A percentile compares a stretch with the other conserved stretches of the same genome.
Conservation (phyloP, 2,329 filamentous ascomycete species). For the Sordariomycetes sp. region DNA sequence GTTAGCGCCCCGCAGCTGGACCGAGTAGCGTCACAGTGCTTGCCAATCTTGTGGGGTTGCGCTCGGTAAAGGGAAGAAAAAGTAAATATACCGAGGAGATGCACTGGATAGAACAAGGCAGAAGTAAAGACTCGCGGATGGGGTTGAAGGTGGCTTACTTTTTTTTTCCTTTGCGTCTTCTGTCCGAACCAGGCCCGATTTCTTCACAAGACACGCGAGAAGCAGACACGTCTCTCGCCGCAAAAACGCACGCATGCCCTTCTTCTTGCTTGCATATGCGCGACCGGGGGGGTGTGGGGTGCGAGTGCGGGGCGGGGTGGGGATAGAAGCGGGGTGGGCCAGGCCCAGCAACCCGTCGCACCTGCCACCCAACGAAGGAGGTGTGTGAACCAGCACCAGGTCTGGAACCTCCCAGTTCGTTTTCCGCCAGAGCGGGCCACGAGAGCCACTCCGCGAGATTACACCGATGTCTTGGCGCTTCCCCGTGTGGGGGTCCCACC, state of each 20-base stretch:
- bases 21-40: not conserved
- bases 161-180: not conserved
- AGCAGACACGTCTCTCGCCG: not conserved
- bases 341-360: not conserved
- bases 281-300: not conserved
- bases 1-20: not conserved
- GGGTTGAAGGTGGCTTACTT: not conserved
- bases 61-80: not conserved
- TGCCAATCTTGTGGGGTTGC: not conserved
- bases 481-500: not conserved
- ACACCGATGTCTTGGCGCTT: not conserved
- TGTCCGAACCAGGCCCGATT: not conserved
- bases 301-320: not conserved
- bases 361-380: not conserved
- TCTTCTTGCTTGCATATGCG: not conserved
- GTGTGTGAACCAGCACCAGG: not conserved
- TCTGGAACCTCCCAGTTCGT: not conserved
- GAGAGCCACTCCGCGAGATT: not conserved
- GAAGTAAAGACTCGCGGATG: too few species aligned
- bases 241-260: not conserved
- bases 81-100: too few species aligned
- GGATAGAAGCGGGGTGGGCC: not conserved
- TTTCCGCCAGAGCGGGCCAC: not conserved
- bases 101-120: not conserved
- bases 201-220: not conserved